Evolutionary conservation across 2,329 filamentous ascomycete genomes (phyloP), one percentile per base, ranked within the genome.

Genomic region (Aureobasidium sp.): DNA sequence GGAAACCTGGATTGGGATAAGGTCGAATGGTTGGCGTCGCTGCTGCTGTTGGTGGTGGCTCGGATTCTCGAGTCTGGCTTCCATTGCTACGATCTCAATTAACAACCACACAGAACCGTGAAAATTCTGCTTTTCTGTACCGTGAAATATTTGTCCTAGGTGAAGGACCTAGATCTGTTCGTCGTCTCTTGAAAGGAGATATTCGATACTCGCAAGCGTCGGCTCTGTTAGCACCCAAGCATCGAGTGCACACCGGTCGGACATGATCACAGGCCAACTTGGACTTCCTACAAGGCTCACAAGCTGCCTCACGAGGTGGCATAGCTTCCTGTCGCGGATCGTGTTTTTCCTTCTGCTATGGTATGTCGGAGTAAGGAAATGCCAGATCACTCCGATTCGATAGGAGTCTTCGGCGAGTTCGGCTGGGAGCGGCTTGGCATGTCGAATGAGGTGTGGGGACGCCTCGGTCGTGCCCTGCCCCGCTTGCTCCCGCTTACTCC

Each of bases 1-100:
- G 66, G 46, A 70, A 73, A 4, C 71, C 71, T 26, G 72, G 71
- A 63, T 73, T 74, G 0, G 72, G 72, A 65, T 72, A 72, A 7
- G 65, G 67, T 62, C 44, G 57, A 37, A 58, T 44, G 61, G 32
- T 47, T 44, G 37, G 61, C 62, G 64, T 60, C 26, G 63, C 62
- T 10, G 60, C 60, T 42, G 48, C 58, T 62, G 27, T 46, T 61
- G 52, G n/a, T 47, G 46, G 50, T 63, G 47, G 29, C 41, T 53
- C 59, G 37, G 44, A 27, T 47, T 44, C 48, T 60, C 37, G 64
- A 41, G 56, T 44, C 48, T 39, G 48, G 59, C 47, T 59, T 27
- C 62, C 61, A 51, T 58, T 47, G 20, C 55, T 58, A 48, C 15
- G 6, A 12, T 2, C 39, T 17, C 32, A 37, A 58, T 58, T 32